Base-by-base conservation (phyloP, 2,329 filamentous ascomycete genomes). In the Fusarium sp. region DNA sequence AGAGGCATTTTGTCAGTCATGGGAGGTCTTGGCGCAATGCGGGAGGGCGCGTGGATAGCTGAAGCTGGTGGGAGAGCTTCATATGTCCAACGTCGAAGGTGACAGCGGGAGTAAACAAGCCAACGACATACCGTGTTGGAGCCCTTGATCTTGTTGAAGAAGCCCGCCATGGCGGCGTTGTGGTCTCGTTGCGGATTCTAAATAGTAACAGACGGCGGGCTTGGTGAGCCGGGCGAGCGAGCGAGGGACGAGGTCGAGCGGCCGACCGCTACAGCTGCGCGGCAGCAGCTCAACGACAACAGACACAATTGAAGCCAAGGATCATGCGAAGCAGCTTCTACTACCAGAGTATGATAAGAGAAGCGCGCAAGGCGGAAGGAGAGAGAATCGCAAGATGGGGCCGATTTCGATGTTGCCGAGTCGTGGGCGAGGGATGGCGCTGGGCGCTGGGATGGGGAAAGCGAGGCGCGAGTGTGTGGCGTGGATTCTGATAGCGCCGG, bases 81-180 rank as follows among this genome's bases (percentile, higher is more conserved):
- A 60, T 56, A 42, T 34, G 51, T 36, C 34, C 23, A 25, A n/a
- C 56, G 65, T 25, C 40, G 20, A 31, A 53, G 66, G 44, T 51
- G 56, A 50, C 55, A 40, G 49, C 23, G 23, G 50, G 25, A 62
- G 53, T 27, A 46, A 53, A 38, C 56, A 49, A 58, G 49, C 50
- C 58, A 57, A 59, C 67, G 69, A 85, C 86, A 79, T 81, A 89
- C 87, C 76, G 81, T 82, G 77, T 83, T 80, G 71, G 83, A 81
- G 73, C 81, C 80, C 79, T 87, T 88, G 75, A 88, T 83, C 77
- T 87, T 89, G 73, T 82, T 86, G 68, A 89, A 84, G 72, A 89
- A 85, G 67, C 84, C 82, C 67, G 86, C 81, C 86, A 89, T 89
- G 70, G 62, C 62, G 69, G 65, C 62, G 65, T 70, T 58, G 71